Percentiles rank a stretch among this genome's conserved stretches.
Evolutionary conservation across 768 basidiomycete species (phyloP).

Genomic region (Leccinum ochraceum): DNA sequence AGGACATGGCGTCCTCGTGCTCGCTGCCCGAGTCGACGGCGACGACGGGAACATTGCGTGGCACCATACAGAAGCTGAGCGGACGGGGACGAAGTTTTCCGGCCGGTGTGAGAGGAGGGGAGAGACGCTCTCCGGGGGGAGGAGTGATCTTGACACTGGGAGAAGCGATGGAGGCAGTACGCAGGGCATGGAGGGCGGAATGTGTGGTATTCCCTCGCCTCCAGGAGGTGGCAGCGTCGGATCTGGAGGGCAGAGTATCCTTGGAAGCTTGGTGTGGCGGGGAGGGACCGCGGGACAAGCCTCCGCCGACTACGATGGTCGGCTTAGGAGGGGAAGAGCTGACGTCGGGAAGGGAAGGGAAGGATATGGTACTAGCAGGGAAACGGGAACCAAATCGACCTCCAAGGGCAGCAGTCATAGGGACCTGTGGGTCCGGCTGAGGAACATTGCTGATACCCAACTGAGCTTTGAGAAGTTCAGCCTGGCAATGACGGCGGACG

Average conservation of each 20-base stretch:
- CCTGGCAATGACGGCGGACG: constrained; percentile 68
- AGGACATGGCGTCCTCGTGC: constrained; percentile 56
- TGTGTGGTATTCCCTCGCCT: constrained; percentile 70
- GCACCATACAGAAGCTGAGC: constrained; percentile 58
- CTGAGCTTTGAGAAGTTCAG: constrained; percentile 64
- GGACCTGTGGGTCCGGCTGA: constrained; percentile 57
- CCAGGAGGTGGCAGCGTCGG: constrained; percentile 80
- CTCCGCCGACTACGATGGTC: constrained; percentile 72
- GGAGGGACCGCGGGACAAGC: constrained; percentile 62
- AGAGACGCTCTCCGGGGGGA: constrained; percentile 59
- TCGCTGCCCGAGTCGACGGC: constrained; percentile 58
- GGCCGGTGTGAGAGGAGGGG: constrained; percentile 41
- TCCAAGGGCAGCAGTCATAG: constrained; percentile 79
- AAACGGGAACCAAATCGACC: constrained; percentile 73
- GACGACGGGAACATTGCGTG: constrained; percentile 48
- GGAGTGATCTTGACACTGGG: constrained; percentile 75
- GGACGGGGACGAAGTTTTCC: constrained; percentile 62
- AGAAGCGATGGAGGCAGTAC: constrained; percentile 51
- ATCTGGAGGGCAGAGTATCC: constrained; percentile 63
- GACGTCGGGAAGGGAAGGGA: constrained; percentile 43
- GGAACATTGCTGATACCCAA: constrained; percentile 41
- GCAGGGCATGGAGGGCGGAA: constrained; percentile 68
- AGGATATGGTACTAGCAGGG: constrained; percentile 39
- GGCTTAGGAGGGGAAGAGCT: constrained; percentile 47
- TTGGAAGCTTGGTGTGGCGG: constrained; percentile 40